Base-by-base conservation (phyloP, 306 rosid species). In the Fragaria iinumae region DNA sequence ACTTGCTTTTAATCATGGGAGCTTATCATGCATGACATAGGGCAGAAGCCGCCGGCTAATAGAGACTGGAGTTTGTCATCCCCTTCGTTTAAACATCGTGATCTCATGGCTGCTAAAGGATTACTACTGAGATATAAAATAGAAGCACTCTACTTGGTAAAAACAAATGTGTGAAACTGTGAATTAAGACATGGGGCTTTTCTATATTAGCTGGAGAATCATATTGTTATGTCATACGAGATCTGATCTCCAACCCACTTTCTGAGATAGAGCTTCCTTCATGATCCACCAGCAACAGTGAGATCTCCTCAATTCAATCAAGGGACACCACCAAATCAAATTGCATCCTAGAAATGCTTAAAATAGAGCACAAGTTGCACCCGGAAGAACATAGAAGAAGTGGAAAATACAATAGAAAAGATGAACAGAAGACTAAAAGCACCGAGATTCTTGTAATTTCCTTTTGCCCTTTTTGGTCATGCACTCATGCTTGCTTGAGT, bases 201-300 rank as follows among this genome's bases (percentile, higher is more conserved):
- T 60, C 64, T 59, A 72, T 60, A 20, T 39, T 48, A 67, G 44
- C 47, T 4, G 79, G 84, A 55, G 81, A 74, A 81, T 86, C 84
- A 72, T 71, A 60, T 55, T 55, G 29, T 23, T 56, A 53, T 76
- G 82, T 47, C 10, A 43, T 43, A 43, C 11, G 1, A 47, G 53
- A 48, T 48, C 9, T 53, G 60, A 53, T 53, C 23, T 8, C 10
- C 25, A 53, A 53, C 60, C 25, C 60, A 20, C 80, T 69, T 76
- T 76, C 72, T 75, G 72, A 55, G 78, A 71, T 39, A 25, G 81
- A 81, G 71, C 80, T 80, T 79, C 45, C 79, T 69, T 74, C 81
- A 80, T 20, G 53, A 76, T 76, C 84, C 86, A 81, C 83, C 81
- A 74, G 67, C 49, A 74, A 44, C 56, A 79, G 78, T 70, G 62